These are phyloP conservation scores for Cystofilobasidium bisporidii DNA, from an alignment of 768 basidiomycete species.

Conservation along the genomic window DNA sequence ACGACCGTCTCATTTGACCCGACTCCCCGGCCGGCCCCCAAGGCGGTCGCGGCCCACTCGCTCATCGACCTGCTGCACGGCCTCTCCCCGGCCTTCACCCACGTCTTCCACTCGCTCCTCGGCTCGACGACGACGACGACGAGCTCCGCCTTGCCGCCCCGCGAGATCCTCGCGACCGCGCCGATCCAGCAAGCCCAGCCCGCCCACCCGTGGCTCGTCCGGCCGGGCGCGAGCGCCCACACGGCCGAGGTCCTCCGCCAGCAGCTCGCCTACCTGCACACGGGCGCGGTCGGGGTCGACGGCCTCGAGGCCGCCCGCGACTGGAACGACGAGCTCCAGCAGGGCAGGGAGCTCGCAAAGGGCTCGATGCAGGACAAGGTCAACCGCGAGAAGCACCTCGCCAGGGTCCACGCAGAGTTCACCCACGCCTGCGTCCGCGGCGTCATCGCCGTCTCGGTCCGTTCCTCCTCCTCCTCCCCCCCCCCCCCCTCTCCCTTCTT, in stretches of 20 bases:
- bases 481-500: neutral
- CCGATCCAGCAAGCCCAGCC: conserved; percentile 42
- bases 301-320: conserved; percentile 42
- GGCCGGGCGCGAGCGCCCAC: conserved; percentile 30
- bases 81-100: conserved; percentile 41
- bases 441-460: conserved; percentile 37
- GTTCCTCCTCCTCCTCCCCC: neutral
- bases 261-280: conserved; percentile 44
- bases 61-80: conserved; percentile 43
- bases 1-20: conserved; percentile 41
- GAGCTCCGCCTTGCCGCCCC: conserved; percentile 28
- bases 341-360: conserved; percentile 41
- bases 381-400: conserved; percentile 41
- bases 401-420: conserved; percentile 42
- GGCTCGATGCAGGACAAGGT: conserved; percentile 40
- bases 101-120: conserved; percentile 31
- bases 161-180: conserved; percentile 38
- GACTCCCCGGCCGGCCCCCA: conserved; percentile 36
- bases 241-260: conserved; percentile 40
- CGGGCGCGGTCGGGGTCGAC: conserved; percentile 40
- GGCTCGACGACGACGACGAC: conserved; percentile 12
- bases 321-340: conserved; percentile 46
- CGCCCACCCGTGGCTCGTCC: conserved; percentile 42
- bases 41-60: conserved; percentile 36
- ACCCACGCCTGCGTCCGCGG: conserved; percentile 41